Evolutionary conservation across 257 asterid species (phyloP).

Genomic region (Cinchona pubescens): DNA sequence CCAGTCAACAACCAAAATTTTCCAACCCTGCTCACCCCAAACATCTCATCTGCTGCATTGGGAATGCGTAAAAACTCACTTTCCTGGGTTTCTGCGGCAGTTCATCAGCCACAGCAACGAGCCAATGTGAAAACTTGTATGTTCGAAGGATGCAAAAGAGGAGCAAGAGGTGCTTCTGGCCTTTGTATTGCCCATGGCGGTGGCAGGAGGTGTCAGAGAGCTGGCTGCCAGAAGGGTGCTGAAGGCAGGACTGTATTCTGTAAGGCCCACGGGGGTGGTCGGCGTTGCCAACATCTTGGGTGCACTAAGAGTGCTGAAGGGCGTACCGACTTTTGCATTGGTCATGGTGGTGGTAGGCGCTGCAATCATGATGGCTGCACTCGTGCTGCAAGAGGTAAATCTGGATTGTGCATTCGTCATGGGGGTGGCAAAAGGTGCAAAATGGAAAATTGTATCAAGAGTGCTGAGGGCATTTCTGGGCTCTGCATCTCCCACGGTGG

Average conservation of each 20-base stretch:
- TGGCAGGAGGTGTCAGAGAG: slow-evolving; percentile 59
- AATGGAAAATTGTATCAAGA: slow-evolving; percentile 45
- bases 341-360: slow-evolving; percentile 63
- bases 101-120: slow-evolving; percentile 26
- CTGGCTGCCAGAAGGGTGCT: slow-evolving; percentile 63
- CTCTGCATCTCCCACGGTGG: slow-evolving; percentile 75
- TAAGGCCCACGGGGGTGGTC: slow-evolving; percentile 64
- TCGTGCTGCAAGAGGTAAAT: slow-evolving; percentile 62
- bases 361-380: slow-evolving; percentile 49
- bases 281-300: slow-evolving; percentile 55
- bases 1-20: slow-evolving; percentile 11
- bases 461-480: slow-evolving; percentile 58
- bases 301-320: slow-evolving; percentile 73
- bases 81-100: slow-evolving; percentile 20
- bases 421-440: slow-evolving; percentile 73
- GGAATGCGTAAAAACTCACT: slow-evolving; percentile 17
- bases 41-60: slow-evolving; percentile 11
- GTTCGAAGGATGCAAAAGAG: slow-evolving; percentile 54
- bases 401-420: slow-evolving; percentile 59
- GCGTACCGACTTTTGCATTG: slow-evolving; percentile 54
- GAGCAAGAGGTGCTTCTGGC: slow-evolving; percentile 72
- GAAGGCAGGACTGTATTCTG: slow-evolving; percentile 60
- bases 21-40: slow-evolving; percentile 13
- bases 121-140: slow-evolving; percentile 37
- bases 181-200: slow-evolving; percentile 70